Percentiles rank a stretch among this genome's conserved stretches.
phyloP scores from a whole-genome alignment of 495 filamentous ascomycete genomes.

The Hypoxylon fuscum region DNA sequence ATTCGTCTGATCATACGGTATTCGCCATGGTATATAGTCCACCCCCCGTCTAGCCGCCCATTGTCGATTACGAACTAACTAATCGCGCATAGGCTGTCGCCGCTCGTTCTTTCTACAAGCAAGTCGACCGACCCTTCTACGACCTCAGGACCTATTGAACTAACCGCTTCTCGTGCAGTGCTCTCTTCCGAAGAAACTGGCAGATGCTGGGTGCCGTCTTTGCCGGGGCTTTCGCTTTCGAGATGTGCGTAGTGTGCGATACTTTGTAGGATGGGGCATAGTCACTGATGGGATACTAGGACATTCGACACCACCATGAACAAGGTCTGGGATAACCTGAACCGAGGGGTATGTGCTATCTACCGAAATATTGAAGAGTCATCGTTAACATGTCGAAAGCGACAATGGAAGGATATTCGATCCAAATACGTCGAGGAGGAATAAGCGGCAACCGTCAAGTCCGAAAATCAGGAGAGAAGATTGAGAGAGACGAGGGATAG shows the following conservation, averaged over 20 bases:
- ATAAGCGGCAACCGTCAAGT: constrained; percentile 47
- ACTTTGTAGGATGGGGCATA: neutral
- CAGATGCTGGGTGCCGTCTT: constrained; percentile 89
- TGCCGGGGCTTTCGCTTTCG: constrained; percentile 84
- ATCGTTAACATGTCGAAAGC: constrained; percentile 63
- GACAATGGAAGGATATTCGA: constrained; percentile 99
- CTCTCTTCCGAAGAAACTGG: constrained; percentile 83
- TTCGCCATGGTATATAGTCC: constrained; percentile 53
- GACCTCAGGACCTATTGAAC: constrained; percentile 34
- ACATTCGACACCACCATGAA: constrained; percentile 79
- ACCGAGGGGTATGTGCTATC: constrained; percentile 80
- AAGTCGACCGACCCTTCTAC: constrained; percentile 59
- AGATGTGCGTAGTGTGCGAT: constrained; percentile 73
- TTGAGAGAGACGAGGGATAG: neutral
- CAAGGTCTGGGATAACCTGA: constrained; percentile 86
- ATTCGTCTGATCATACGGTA: constrained; percentile 9
- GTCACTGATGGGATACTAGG: constrained; percentile 59
- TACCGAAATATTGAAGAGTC: neutral
- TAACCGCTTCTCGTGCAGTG: constrained; percentile 61
- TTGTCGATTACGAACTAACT: constrained; percentile 22
- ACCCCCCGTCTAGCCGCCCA: neutral
- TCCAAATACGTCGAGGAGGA: constrained; percentile 79
- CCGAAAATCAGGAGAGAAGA: neutral
- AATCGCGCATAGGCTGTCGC: constrained; percentile 53
- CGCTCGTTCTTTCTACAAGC: constrained; percentile 77